Percentiles rank a stretch among this genome's conserved stretches.
phyloP scores from a whole-genome alignment of 2,329 filamentous ascomycete genomes.

The Ophiocordyceps sinensis region DNA sequence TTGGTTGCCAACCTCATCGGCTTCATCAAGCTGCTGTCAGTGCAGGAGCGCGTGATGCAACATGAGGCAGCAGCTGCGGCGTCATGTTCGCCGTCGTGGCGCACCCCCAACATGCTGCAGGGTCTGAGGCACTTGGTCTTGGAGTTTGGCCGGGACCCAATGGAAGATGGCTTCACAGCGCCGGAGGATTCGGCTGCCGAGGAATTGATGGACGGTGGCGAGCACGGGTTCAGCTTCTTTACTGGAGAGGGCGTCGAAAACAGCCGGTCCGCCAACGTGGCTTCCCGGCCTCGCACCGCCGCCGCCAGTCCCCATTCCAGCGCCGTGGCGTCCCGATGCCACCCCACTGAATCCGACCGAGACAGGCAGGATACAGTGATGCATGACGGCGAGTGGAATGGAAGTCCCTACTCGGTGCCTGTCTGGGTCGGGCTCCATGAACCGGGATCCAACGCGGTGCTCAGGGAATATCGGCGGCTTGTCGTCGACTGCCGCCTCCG shows the following conservation, averaged over 20 bases:
- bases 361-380: conserved; percentile 10
- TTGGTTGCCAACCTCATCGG: conserved; percentile 29
- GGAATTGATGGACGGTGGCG: conserved; percentile 24
- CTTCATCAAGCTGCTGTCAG: conserved; percentile 31
- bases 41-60: conserved; percentile 33
- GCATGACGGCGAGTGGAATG: conserved; percentile 12
- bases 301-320: conserved; percentile 3
- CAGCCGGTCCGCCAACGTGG: not conserved
- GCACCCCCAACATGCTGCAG: conserved; percentile 26
- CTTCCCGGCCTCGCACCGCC: conserved; percentile 1
- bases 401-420: conserved; percentile 8
- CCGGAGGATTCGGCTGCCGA: conserved; percentile 24
- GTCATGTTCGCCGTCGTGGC: conserved; percentile 14
- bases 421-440: conserved; percentile 33
- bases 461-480: conserved; percentile 33
- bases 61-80: conserved; percentile 8
- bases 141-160: conserved; percentile 34
- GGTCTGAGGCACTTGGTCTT: conserved; percentile 40
- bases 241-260: conserved; percentile 10
- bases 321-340: conserved; percentile 1
- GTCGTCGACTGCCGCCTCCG: conserved; percentile 21
- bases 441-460: conserved; percentile 18
- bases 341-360: not conserved
- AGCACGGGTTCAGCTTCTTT: conserved; percentile 31
- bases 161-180: conserved; percentile 19